Base-by-base conservation (phyloP, 208 protist genomes). In the Herpetomonas tarakana region DNA sequence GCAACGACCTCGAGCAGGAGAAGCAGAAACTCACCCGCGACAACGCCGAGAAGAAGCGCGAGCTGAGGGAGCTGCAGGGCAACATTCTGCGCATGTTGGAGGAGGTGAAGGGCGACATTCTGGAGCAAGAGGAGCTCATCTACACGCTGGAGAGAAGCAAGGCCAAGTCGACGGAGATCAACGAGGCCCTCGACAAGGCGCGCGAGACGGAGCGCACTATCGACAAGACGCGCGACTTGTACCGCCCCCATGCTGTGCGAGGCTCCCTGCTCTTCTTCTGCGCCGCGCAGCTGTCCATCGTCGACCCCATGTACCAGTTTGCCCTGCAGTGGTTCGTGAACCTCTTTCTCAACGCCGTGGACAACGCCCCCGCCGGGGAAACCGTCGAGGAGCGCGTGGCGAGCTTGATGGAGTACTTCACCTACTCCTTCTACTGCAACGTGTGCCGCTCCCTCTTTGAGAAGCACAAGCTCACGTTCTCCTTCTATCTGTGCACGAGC, bases 361-460 rank as follows among this genome's bases (percentile, higher is more conserved):
- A 97, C 53, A 93, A 97, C 21, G 70, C 58, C 18, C 57, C 58
- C 26, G 64, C 53, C 12, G 74, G 72, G 18, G 78, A 86, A 25
- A 63, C 72, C 11, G 78, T 98, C 18, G 83, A 91, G 52, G 57
- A 76, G 62, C 82, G 96, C 28, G 71, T 99, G 12, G 27, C 65
- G 25, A 97, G 90, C 55, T 45, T 98, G 35, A 98, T 90, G 56
- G 92, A 99, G 53, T 97, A 87, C 79, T 98, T 99, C 68, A 99
- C 97, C 9, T 97, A 95, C 69, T 92, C 82, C 46, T 91, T 99
- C 68, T 99, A 99, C 82, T 76, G 79, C 59, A 98, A 98, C 79
- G 95, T 99, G 24, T 99, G 97, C 89, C 85, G 98, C 38, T 98
- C 96, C 9, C 81, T 99, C 31, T 99, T 99, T 75, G 98, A 99